A percentile compares a stretch with the other conserved stretches of the same genome.
phyloP scores from a whole-genome alignment of 2,329 filamentous ascomycete species.

The Coniochaeta sp. region DNA sequence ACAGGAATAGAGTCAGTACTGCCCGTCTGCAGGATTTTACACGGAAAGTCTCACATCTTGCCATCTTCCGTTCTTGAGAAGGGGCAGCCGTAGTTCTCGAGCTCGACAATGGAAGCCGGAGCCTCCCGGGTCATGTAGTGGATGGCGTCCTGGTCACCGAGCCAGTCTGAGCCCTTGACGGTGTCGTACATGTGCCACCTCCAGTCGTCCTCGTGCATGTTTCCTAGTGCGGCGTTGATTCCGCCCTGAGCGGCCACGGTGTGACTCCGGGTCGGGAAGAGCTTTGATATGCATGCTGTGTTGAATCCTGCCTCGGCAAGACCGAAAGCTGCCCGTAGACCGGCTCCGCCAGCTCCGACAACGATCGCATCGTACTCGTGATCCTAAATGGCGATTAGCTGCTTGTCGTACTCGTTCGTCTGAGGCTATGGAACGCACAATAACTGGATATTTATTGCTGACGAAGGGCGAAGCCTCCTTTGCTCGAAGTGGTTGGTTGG shows the following conservation, averaged over 20 bases:
- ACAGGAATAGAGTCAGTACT: slow-evolving; percentile 15
- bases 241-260: slow-evolving; percentile 77
- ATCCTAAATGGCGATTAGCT: slow-evolving; percentile 49
- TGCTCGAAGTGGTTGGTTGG: slow-evolving; percentile 77
- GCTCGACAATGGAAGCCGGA: slow-evolving; percentile 82
- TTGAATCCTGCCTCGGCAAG: slow-evolving; percentile 85
- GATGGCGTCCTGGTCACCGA: slow-evolving; percentile 94
- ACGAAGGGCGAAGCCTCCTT: slow-evolving; percentile 88
- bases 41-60: slow-evolving; percentile 63
- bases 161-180: slow-evolving; percentile 95
- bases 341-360: slow-evolving; percentile 75
- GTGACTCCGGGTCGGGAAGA: slow-evolving; percentile 79
- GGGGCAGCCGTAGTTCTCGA: slow-evolving; percentile 95
- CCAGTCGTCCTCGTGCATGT: slow-evolving; percentile 99
- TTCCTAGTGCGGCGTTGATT: slow-evolving; percentile 82
- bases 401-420: not conserved
- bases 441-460: slow-evolving; percentile 86
- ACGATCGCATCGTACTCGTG: slow-evolving; percentile 99
- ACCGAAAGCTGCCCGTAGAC: slow-evolving; percentile 76
- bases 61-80: slow-evolving; percentile 96
- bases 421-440: slow-evolving; percentile 50
- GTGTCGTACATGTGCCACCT: slow-evolving; percentile 99
- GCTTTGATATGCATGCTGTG: slow-evolving; percentile 80
- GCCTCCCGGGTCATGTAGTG: slow-evolving; percentile 98
- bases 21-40: not conserved